Conservation (phyloP, 345 rosid genomes). For the Physaria fendleri region DNA sequence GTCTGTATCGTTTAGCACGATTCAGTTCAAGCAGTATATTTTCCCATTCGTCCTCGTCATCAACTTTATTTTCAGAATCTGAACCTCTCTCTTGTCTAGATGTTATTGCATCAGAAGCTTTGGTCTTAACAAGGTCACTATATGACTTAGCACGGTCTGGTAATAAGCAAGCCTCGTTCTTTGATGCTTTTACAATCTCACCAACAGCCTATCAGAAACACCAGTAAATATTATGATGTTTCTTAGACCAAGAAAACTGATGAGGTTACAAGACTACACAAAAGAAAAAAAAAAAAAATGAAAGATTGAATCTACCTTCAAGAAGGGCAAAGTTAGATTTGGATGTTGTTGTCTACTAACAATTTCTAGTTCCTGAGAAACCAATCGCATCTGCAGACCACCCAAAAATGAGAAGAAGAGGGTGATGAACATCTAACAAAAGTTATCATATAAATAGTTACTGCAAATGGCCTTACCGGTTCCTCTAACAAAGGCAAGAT, state of each 20-base stretch:
- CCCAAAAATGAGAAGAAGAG: background rate
- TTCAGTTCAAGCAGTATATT: slow-evolving; percentile 48
- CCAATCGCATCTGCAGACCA: slow-evolving; percentile 65
- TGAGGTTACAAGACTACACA: background rate
- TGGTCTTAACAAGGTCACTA: slow-evolving; percentile 39
- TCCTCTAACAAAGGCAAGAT: slow-evolving; percentile 82
- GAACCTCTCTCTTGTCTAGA: slow-evolving; percentile 28
- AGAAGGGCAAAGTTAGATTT: slow-evolving; percentile 68
- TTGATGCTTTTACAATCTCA: slow-evolving; percentile 71
- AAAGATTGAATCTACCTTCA: slow-evolving; percentile 51
- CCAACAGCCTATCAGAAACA: slow-evolving; percentile 54
- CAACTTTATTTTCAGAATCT: slow-evolving; percentile 10
- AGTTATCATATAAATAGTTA: background rate
- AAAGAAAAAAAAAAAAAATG: background rate
- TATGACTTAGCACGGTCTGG: slow-evolving; percentile 47
- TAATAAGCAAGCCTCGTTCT: slow-evolving; percentile 58
- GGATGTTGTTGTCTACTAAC: slow-evolving; percentile 93
- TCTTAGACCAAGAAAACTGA: background rate
- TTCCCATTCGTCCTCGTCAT: slow-evolving; percentile 56
- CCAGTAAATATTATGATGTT: background rate
- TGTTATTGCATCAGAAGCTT: slow-evolving; percentile 33
- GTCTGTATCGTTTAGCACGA: slow-evolving; percentile 69
- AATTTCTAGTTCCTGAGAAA: slow-evolving; percentile 79
- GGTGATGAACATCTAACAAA: background rate
- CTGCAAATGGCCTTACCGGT: slow-evolving; percentile 48